Conservation (phyloP, 2,329 filamentous ascomycete genomes). For the Waltergamsia citrina region DNA sequence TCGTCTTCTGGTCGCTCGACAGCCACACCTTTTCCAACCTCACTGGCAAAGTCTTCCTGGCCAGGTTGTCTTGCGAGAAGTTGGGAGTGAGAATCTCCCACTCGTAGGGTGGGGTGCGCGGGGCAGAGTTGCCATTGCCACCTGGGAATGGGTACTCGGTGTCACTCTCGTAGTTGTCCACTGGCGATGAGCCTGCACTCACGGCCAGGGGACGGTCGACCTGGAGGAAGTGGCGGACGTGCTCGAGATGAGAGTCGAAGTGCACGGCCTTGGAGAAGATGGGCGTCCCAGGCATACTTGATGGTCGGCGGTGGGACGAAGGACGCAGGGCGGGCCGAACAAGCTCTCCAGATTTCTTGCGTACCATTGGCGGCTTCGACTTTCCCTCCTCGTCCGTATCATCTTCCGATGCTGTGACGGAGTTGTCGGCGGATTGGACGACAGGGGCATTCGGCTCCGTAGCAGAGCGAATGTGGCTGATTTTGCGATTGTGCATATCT, state of each 20-base stretch:
- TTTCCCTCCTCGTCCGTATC: conserved; percentile 50
- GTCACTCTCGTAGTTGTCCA: conserved; percentile 80
- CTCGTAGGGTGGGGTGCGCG: conserved; percentile 51
- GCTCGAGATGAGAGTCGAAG: conserved; percentile 93
- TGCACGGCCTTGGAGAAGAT: conserved; percentile 97
- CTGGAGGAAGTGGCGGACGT: conserved; percentile 91
- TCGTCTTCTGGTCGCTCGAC: conserved; percentile 75
- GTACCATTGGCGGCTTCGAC: conserved; percentile 80
- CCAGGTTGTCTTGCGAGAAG: conserved; percentile 57
- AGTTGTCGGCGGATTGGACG: conserved; percentile 36
- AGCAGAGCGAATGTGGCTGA: conserved; percentile 42
- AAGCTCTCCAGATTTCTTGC: conserved; percentile 96
- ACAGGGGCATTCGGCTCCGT: conserved; percentile 44
- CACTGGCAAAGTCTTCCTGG: conserved; percentile 58
- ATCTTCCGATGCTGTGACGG: conserved; percentile 47
- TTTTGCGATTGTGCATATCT: conserved; percentile 27
- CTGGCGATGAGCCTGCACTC: conserved; percentile 86
- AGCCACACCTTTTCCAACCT: conserved; percentile 80
- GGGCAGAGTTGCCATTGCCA: conserved; percentile 21
- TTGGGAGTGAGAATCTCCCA: conserved; percentile 85
- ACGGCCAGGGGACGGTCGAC: conserved; percentile 93
- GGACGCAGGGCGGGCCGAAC: conserved; percentile 85
- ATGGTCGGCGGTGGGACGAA: conserved; percentile 71
- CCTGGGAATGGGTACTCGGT: conserved; percentile 77
- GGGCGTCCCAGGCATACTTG: conserved; percentile 94